phyloP scores from a whole-genome alignment of 345 rosid genomes.

The Populus tremula region DNA sequence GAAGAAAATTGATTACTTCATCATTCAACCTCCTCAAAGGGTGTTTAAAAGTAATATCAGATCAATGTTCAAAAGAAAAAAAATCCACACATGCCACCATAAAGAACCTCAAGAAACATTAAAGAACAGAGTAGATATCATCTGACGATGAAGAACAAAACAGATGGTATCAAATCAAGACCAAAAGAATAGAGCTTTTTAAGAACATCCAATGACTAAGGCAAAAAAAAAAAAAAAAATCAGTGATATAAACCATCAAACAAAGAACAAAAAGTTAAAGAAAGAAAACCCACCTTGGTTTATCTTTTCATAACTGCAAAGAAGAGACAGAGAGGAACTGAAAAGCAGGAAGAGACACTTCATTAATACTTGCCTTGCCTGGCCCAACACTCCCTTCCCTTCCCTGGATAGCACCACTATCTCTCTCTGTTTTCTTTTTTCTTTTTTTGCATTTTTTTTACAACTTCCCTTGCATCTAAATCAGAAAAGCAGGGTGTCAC shows the following conservation, averaged over 20 bases:
- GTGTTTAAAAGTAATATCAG: not conserved
- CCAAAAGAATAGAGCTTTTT: not conserved
- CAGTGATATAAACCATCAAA: constrained; percentile 1
- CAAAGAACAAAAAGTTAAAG: not conserved
- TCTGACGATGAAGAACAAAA: not conserved
- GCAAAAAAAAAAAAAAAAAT: not conserved
- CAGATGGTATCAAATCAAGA: not conserved
- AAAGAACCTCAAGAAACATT: not conserved
- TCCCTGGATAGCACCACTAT: not conserved
- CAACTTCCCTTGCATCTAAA: constrained; percentile 22
- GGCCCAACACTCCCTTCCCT: constrained; percentile 4
- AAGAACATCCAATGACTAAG: not conserved
- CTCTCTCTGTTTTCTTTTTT: not conserved
- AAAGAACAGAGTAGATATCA: not conserved
- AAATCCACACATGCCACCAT: constrained; percentile 6
- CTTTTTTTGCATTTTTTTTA: too few species aligned
- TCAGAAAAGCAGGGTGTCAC: constrained; percentile 23
- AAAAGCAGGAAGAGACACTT: constrained; percentile 32
- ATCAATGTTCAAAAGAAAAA: not conserved
- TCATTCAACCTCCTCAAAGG: constrained; percentile 5
- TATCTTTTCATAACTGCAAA: not conserved
- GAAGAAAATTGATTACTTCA: not conserved
- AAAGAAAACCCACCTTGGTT: constrained; percentile 35
- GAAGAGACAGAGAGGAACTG: constrained; percentile 4
- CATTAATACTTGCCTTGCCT: too few species aligned